Base-by-base conservation (phyloP, 768 basidiomycete species). In the Hypsizygus marmoreus region DNA sequence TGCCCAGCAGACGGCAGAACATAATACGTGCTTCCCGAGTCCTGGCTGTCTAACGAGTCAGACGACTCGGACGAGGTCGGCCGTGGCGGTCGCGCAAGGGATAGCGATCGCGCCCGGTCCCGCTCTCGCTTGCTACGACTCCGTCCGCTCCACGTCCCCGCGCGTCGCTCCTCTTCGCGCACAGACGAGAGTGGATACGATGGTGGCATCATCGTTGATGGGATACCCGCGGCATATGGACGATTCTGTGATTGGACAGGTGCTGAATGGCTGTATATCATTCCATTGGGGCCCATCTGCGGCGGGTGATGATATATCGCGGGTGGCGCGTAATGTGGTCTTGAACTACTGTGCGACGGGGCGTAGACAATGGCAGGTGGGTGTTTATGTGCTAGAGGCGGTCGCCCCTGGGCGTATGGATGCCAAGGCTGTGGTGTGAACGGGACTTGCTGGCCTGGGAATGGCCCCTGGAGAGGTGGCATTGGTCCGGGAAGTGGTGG, bases 1-100 rank as follows among this genome's bases (percentile, higher is more conserved):
- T 86, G 84, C n/a, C 84, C 82, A 9, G 79, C 77, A 9, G 77
- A 73, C 3, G 85, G 85, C 30, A 86, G 73, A 52, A 88, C 79
- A 59, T 87, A 88, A 69, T 88, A 89, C 3, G 86, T 88, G 59
- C 84, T 80, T 16, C 78, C 83, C 4, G 84, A 84, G 28, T 76
- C 76, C 11, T 73, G 64, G 57, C 79, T 84, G 24, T 61, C 70
- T 12, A 75, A 60, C 33, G 72, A 74, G 13, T 71, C 71, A 14
- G 66, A 66, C 11, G 71, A 71, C 16, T 59, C 63, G 39, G 60
- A 62, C 6, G 53, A 64, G 33, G 53, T 45, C 35, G 49, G 53
- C 40, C 53, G 50, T 7, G 46, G 32, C 8, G 58, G 56, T 51
- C 30, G 42, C 11, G 51, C 59, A 7, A 54, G 14, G 24, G 57